Evolutionary conservation across 768 basidiomycete species (phyloP), one percentile per base, ranked within the genome.

Genomic region (Guyanaporus albipodus): DNA sequence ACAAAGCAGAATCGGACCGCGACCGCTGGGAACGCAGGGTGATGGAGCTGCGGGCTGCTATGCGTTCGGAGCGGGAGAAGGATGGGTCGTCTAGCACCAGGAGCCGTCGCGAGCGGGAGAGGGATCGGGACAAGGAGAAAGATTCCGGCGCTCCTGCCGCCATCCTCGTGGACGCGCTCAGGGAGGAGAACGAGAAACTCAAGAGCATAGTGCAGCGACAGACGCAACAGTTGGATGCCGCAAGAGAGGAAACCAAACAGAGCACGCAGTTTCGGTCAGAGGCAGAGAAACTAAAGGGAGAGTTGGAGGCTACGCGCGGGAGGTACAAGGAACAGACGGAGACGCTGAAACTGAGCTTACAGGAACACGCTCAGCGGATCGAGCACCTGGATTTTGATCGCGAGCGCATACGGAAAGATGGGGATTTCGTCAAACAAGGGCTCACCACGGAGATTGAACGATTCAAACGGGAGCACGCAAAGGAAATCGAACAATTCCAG

Each of bases 361-460:
- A 60, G 38, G 53, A 60, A 10, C 53, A 64, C 21, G 44, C 8
- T 6, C 50, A 34, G 12, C 61, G 57, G 31, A 12, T 59, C 7
- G 61, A 60, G 21, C 38, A 52, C 29, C 35, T 65, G 33, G 39
- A 54, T 4, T n/a, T 38, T 15, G 62, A 60, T 14, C 56, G 60
- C 35, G 66, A 66, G 3, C 57, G 62, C 11, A 6, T 56, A 17
- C 49, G 55, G 29, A 63, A 46, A 34, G 63, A 63, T 1, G 56
- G 46, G 26, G 66, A 66, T 9, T 38, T 47, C 8, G 6, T 49
- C n/a, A 50, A 33, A 15, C 39, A 36, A 3, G 49, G 12, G n/a
- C 42, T 63, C 27, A 42, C n/a, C 21, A 42, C 41, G 22, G 60
- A 68, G 42, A 54, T 62, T 28, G 60, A 60, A 10, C 56, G 42